Base-by-base conservation (phyloP, 2,329 filamentous ascomycete genomes). In the Fusarium sp. region DNA sequence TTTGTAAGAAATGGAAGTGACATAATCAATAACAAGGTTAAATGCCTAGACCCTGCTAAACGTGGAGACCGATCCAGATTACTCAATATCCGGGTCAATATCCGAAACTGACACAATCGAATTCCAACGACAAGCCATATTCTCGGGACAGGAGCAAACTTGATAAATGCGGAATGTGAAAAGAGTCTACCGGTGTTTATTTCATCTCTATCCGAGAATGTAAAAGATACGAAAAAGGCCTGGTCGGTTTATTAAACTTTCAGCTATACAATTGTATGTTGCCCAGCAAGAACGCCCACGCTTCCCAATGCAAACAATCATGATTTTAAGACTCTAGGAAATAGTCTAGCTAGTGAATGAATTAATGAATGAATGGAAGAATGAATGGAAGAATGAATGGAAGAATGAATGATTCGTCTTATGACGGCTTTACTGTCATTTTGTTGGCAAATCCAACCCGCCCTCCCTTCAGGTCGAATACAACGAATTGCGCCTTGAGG, bases 401-500 rank as follows among this genome's bases (percentile, higher is more conserved):
- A 15, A 15, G 12, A 26, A 12, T 39, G 37, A 39, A 39, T 39
- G 39, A 9, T 9, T n/a, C 15, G n/a, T 15, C 28, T 43, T 24
- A 50, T 47, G 20, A 47, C 2, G 20, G 37, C 2, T 6, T 18
- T 31, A 74, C 37, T 11, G 71, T 71, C 12, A 61, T 41, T 74
- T 83, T 83, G 44, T 80, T 82, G 12, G 81, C 81, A 44, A 82
- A 81, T 3, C 81, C 81, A 7, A 83, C 73, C 26, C 63, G 43
- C 2, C 68, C 69, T 5, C 70, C 68, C 10, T 75, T 73, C 6
- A 78, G 74, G 38, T 83, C 76, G 55, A 83, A 83, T 7, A 82
- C 79, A n/a, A 82, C 74, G 74, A 81, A 80, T 69, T 85, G 78
- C 47, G 82, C 76, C 74, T 85, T 79, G 68, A 85, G 68, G 57